Evolutionary conservation across 805 yeast genomes (phyloP).

Genomic region (Starmerella stigmatis): DNA sequence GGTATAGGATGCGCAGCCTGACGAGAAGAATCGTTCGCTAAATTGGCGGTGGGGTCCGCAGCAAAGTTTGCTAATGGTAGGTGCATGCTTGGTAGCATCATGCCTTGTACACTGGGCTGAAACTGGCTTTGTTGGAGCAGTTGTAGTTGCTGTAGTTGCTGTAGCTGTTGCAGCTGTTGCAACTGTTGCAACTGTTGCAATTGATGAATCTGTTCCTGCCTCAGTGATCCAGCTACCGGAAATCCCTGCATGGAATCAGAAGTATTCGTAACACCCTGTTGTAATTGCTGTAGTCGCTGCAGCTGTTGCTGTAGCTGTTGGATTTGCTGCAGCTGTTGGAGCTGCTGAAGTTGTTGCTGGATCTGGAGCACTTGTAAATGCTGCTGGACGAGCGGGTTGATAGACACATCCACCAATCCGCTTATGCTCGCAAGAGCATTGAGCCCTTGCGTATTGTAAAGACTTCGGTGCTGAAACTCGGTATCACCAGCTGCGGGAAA

Average conservation of each 20-base stretch:
- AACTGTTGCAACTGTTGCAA: not conserved
- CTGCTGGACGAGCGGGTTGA: not conserved
- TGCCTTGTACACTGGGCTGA: too few species aligned
- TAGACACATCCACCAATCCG: not conserved
- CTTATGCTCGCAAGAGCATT: not conserved
- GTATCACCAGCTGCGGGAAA: too few species aligned
- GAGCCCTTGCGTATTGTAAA: too few species aligned
- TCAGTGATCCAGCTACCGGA: not conserved
- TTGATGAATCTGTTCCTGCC: not conserved
- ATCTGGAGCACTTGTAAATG: not conserved
- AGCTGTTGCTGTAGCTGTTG: not conserved
- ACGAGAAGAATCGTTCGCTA: too few species aligned
- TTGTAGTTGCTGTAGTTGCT: not conserved
- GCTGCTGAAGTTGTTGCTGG: not conserved
- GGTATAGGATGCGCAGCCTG: too few species aligned
- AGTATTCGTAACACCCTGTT: too few species aligned
- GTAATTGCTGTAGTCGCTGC: not conserved
- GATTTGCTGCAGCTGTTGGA: not conserved
- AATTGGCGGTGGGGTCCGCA: too few species aligned
- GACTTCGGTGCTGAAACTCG: too few species aligned
- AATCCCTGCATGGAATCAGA: too few species aligned
- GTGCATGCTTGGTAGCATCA: too few species aligned
- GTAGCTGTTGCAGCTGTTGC: conserved; percentile 1
- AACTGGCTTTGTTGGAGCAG: not conserved
- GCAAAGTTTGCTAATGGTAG: too few species aligned